Conservation (phyloP, 2,329 filamentous ascomycete genomes). For the Fusarium acutatum region DNA sequence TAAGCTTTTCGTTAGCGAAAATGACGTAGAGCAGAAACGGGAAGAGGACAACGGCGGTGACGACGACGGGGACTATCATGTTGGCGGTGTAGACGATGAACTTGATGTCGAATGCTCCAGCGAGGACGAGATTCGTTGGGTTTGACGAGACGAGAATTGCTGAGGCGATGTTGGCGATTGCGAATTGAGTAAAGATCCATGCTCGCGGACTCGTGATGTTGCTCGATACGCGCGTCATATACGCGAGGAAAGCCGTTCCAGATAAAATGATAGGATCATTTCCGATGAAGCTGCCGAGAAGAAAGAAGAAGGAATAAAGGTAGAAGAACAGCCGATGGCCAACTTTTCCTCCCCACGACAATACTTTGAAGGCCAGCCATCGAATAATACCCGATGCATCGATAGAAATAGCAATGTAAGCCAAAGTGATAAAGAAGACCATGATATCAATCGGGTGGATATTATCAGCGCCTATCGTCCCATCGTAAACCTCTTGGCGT, state of each 20-base stretch:
- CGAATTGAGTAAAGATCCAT: conserved; percentile 78
- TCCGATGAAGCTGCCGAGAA: conserved; percentile 72
- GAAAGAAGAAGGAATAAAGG: conserved; percentile 77
- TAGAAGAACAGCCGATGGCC: conserved; percentile 76
- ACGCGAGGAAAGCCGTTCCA: conserved; percentile 77
- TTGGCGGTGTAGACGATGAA: conserved; percentile 81
- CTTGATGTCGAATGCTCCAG: conserved; percentile 75
- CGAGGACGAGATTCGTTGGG: conserved; percentile 78
- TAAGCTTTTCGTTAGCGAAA: conserved; percentile 70
- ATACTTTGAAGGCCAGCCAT: conserved; percentile 74
- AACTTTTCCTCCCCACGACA: conserved; percentile 72
- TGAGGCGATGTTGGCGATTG: conserved; percentile 76
- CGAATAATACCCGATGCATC: conserved; percentile 78
- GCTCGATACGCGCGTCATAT: conserved; percentile 78
- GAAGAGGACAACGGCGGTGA: conserved; percentile 74
- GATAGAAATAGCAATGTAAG: conserved; percentile 81
- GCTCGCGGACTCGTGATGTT: conserved; percentile 76
- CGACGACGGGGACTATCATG: conserved; percentile 76
- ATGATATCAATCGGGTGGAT: conserved; percentile 78
- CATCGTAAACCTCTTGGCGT: conserved; percentile 71
- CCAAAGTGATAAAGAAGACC: conserved; percentile 76
- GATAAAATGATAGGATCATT: conserved; percentile 81
- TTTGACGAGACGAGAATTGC: conserved; percentile 82
- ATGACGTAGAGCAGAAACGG: conserved; percentile 76
- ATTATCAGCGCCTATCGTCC: conserved; percentile 70